Conservation (phyloP, 164 flowering plant species). For the Chimonanthus praecox region DNA sequence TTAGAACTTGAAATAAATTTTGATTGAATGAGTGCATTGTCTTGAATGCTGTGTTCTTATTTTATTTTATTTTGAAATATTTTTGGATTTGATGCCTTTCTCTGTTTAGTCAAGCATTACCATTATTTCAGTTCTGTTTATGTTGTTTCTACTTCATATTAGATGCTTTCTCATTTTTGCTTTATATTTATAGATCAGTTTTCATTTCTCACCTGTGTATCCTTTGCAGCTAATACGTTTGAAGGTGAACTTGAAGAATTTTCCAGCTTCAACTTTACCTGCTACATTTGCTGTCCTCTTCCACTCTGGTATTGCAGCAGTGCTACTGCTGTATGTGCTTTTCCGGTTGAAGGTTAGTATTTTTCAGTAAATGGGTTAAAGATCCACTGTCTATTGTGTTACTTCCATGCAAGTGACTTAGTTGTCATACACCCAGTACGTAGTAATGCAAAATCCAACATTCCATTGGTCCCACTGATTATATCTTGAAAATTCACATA, state of each 20-base stretch:
- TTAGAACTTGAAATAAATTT: neutral
- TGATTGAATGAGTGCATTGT: neutral
- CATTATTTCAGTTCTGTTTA: neutral
- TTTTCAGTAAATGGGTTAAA: too few species aligned
- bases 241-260: slow-evolving; percentile 78
- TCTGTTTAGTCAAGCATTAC: neutral
- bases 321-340: slow-evolving; percentile 62
- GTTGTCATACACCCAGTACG: neutral
- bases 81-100: neutral
- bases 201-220: neutral
- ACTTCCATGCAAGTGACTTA: too few species aligned
- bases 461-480: too few species aligned
- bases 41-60: neutral
- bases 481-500: too few species aligned
- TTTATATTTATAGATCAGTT: too few species aligned
- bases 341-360: slow-evolving; percentile 93
- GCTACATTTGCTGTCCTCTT: slow-evolving; percentile 73
- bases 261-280: slow-evolving; percentile 65
- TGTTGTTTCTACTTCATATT: neutral
- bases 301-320: slow-evolving; percentile 80
- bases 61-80: too few species aligned
- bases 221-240: slow-evolving; percentile 54
- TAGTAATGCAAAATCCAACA: too few species aligned
- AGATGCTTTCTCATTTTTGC: neutral
- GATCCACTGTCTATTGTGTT: too few species aligned